Percentiles rank a stretch among this genome's conserved stretches.
These are phyloP conservation scores for Yamadazyma buinensis DNA, from an alignment of 1,139 yeast genomes.

Conservation along the genomic window DNA sequence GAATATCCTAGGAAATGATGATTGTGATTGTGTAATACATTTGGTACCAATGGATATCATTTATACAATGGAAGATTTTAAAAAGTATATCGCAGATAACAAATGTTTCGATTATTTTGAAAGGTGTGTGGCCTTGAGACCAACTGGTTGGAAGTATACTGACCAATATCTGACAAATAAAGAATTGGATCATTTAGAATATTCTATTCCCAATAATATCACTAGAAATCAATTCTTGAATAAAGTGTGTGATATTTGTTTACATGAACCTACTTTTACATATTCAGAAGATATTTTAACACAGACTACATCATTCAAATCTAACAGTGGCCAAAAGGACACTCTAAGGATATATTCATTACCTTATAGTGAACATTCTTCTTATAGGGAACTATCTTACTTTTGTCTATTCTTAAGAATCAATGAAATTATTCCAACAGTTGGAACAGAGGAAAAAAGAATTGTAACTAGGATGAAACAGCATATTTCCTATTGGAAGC, in stretches of 20 bases:
- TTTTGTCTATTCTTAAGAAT: conserved; percentile 55
- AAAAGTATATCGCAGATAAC: conserved; percentile 49
- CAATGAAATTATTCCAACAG: conserved; percentile 72
- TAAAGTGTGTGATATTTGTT: conserved; percentile 13
- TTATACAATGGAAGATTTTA: conserved; percentile 32
- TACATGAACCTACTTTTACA: conserved; percentile 20
- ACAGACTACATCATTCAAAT: conserved; percentile 21
- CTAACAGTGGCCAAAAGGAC: conserved; percentile 22
- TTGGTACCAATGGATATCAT: conserved; percentile 60
- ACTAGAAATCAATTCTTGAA: conserved; percentile 11
- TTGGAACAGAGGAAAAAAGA: conserved; percentile 46
- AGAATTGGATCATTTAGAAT: conserved; percentile 14
- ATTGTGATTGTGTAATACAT: conserved; percentile 58
- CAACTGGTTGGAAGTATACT: conserved; percentile 86
- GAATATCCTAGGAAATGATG: conserved; percentile 31
- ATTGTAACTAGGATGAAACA: conserved; percentile 36
- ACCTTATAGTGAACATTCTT: conserved; percentile 94
- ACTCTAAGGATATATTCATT: conserved; percentile 50
- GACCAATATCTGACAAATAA: conserved; percentile 11
- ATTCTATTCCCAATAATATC: conserved; percentile 12
- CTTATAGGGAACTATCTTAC: conserved; percentile 70
- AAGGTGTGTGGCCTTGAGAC: conserved; percentile 61
- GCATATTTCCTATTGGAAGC: conserved; percentile 48
- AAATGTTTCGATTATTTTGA: conserved; percentile 45
- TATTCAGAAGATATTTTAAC: conserved; percentile 29